phyloP scores from a whole-genome alignment of 768 basidiomycete species.

The Lyophyllum shimeji region DNA sequence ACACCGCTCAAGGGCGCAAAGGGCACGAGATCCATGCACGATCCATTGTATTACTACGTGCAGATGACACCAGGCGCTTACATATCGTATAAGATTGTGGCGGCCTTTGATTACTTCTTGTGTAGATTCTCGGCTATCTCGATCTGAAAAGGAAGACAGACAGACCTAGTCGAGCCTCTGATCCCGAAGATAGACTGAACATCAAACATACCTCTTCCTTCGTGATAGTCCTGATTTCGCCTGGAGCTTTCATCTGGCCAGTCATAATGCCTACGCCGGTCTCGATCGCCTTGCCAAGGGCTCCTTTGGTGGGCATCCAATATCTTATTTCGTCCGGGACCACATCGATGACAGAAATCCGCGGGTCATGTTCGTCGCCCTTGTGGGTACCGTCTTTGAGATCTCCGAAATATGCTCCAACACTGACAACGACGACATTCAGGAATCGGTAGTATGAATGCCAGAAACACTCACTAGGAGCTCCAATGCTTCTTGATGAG shows the following conservation, averaged over 20 bases:
- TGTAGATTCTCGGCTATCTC: slow-evolving; percentile 40
- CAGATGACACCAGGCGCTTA: neutral
- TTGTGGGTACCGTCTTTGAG: slow-evolving; percentile 82
- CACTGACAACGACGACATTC: slow-evolving; percentile 32
- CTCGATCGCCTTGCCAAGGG: slow-evolving; percentile 58
- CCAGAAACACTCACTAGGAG: slow-evolving; percentile 36
- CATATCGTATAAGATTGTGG: neutral
- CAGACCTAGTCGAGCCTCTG: neutral
- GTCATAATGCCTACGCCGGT: slow-evolving; percentile 57
- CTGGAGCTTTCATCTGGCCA: slow-evolving; percentile 66
- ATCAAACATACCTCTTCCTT: slow-evolving; percentile 60
- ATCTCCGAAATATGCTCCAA: slow-evolving; percentile 82
- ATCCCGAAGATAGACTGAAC: neutral
- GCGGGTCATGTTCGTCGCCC: slow-evolving; percentile 77
- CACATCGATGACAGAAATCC: slow-evolving; percentile 78
- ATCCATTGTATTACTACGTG: neutral
- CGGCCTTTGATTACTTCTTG: slow-evolving; percentile 20
- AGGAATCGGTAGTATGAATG: neutral
- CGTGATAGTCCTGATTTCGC: slow-evolving; percentile 75
- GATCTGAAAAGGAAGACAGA: slow-evolving; percentile 30
- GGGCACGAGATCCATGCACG: neutral
- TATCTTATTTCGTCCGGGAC: slow-evolving; percentile 81
- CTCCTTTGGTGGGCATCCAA: slow-evolving; percentile 67
- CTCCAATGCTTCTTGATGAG: slow-evolving; percentile 68
- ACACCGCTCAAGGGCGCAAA: neutral